Percentiles rank a stretch among this genome's conserved stretches.
These are phyloP conservation scores for Quercus mongolica DNA, from an alignment of 306 rosid species.

Conservation along the genomic window DNA sequence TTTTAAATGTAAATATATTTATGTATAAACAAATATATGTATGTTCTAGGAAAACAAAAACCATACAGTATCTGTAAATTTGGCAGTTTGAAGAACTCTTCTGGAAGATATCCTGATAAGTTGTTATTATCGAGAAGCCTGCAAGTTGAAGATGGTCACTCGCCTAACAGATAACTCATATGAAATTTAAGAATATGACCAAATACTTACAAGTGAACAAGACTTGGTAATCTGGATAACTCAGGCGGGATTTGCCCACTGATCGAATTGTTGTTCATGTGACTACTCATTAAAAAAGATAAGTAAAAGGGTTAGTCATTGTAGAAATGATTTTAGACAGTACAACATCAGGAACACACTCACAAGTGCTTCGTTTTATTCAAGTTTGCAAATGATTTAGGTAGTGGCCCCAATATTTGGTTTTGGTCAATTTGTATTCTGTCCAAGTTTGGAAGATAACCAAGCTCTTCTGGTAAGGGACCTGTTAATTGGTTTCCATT, in stretches of 20 bases:
- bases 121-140: conserved; percentile 98
- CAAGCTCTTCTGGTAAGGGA: conserved; percentile 73
- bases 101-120: conserved; percentile 78
- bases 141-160: conserved; percentile 34
- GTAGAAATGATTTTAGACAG: background rate
- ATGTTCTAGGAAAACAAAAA: conserved; percentile 16
- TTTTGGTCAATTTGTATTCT: conserved; percentile 81
- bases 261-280: conserved; percentile 95
- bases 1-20: background rate
- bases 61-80: conserved; percentile 44
- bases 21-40: background rate
- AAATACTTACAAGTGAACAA: conserved; percentile 72
- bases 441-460: conserved; percentile 57
- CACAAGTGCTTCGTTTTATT: conserved; percentile 67
- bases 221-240: conserved; percentile 51
- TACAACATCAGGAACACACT: conserved; percentile 38
- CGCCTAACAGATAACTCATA: too few relatives aligned
- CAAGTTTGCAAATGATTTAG: conserved; percentile 69
- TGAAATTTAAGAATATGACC: background rate
- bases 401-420: conserved; percentile 66
- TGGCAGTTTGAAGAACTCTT: conserved; percentile 48
- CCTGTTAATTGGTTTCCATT: conserved; percentile 81
- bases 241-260: conserved; percentile 78
- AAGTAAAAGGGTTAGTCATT: conserved; percentile 3
- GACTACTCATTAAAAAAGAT: conserved; percentile 54